These are phyloP conservation scores for Chaetomiaceae sp. DNA, from an alignment of 2,329 filamentous ascomycete genomes.

Conservation along the genomic window DNA sequence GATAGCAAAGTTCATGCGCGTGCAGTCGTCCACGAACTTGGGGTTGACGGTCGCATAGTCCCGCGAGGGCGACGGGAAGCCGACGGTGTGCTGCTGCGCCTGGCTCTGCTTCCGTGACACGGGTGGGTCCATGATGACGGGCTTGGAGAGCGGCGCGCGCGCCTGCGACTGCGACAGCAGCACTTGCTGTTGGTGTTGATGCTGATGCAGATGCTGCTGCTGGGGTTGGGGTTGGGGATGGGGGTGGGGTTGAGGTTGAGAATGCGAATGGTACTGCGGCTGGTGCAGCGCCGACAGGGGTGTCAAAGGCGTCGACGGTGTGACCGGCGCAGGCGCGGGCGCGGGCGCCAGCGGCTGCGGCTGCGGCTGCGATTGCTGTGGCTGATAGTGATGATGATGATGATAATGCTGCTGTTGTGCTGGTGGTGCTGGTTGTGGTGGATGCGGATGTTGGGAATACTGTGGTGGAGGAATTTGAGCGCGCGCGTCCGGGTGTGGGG, in stretches of 20 bases:
- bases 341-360: neutral
- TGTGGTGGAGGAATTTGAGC: constrained; percentile 11
- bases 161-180: constrained; percentile 1
- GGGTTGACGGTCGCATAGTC: constrained; percentile 27
- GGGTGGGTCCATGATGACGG: constrained; percentile 29
- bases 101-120: constrained; percentile 14
- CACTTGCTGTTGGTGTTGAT: too few species aligned
- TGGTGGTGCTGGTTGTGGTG: too few species aligned
- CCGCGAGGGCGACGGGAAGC: constrained; percentile 33
- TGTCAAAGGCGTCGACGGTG: neutral
- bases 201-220: neutral
- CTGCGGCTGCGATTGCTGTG: neutral
- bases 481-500: constrained; percentile 13
- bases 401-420: constrained; percentile 8
- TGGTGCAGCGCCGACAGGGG: constrained; percentile 11
- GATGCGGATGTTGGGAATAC: constrained; percentile 6
- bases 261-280: constrained; percentile 2
- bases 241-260: constrained; percentile 9
- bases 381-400: constrained; percentile 2
- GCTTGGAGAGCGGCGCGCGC: constrained; percentile 13
- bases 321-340: neutral
- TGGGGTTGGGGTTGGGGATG: constrained; percentile 12
- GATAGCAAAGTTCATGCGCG: constrained; percentile 35
- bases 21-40: constrained; percentile 36
- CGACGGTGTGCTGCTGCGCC: constrained; percentile 8